A percentile compares a stretch with the other conserved stretches of the same genome.
These are phyloP conservation scores for Allantophomopsis lycopodina DNA, from an alignment of 2,329 filamentous ascomycete species.

Conservation along the genomic window DNA sequence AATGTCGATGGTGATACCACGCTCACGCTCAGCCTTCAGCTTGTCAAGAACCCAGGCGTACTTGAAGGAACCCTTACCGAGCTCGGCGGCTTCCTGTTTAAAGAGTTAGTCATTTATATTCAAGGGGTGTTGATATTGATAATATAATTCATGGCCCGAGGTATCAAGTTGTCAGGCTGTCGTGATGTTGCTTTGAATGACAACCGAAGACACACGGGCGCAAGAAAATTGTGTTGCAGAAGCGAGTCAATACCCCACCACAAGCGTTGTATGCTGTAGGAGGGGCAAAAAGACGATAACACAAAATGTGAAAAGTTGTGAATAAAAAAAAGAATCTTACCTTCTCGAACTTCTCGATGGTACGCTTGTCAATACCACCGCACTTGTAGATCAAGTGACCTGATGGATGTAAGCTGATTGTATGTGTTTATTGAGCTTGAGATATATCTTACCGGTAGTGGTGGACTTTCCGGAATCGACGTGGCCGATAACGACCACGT, in stretches of 20 bases:
- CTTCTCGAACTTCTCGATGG: slow-evolving; percentile 99
- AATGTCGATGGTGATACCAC: slow-evolving; percentile 99
- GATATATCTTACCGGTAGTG: slow-evolving; percentile 65
- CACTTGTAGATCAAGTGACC: slow-evolving; percentile 99
- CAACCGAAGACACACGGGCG: slow-evolving; percentile 1
- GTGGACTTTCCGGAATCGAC: slow-evolving; percentile 99
- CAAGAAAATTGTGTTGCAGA: slow-evolving; percentile 8
- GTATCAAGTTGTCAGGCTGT: no score
- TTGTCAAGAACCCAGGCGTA: slow-evolving; percentile 99
- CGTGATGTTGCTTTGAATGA: slow-evolving; percentile 3
- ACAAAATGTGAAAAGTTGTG: slow-evolving; percentile 1
- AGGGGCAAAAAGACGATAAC: slow-evolving; percentile 10
- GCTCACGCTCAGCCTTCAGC: slow-evolving; percentile 99
- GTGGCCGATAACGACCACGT: slow-evolving; percentile 98
- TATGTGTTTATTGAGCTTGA: slow-evolving; percentile 3
- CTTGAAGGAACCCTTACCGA: slow-evolving; percentile 99
- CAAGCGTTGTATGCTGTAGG: slow-evolving; percentile 2
- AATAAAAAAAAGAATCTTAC: slow-evolving; percentile 35
- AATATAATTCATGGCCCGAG: no score
- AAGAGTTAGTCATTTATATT: slow-evolving; percentile 5
- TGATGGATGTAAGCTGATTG: slow-evolving; percentile 28
- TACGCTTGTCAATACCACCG: slow-evolving; percentile 99
- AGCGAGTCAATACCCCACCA: slow-evolving; percentile 13
- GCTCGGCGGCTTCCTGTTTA: slow-evolving; percentile 84
- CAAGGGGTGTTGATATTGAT: slow-evolving; percentile 2